Evolutionary conservation across 495 filamentous ascomycete species (phyloP).

Genomic region (Penicillium dipodomyicola): DNA sequence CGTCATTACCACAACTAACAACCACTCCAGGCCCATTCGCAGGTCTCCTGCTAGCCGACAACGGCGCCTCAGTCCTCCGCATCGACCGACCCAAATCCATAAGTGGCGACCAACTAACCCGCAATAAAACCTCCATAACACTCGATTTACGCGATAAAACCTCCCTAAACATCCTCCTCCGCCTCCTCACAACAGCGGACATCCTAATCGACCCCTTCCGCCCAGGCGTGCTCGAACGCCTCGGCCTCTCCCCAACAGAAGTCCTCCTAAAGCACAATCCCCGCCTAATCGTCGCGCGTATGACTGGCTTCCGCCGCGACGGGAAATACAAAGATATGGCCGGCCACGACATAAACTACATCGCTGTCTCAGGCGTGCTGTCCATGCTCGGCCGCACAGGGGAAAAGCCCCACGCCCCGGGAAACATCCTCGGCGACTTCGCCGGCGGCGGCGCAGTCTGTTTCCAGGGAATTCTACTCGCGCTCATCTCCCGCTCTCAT

Average conservation of each 20-base stretch:
- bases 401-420: constrained; percentile 72
- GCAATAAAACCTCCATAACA: constrained; percentile 73
- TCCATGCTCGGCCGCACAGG: constrained; percentile 67
- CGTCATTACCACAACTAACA: constrained; percentile 5
- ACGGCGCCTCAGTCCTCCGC: constrained; percentile 82
- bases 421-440: constrained; percentile 86
- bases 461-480: constrained; percentile 56
- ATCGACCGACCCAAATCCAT: constrained; percentile 64
- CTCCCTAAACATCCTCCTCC: constrained; percentile 62
- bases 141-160: constrained; percentile 69
- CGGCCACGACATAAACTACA: constrained; percentile 97
- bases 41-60: constrained; percentile 83
- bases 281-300: constrained; percentile 74
- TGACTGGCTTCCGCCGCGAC: constrained; percentile 87
- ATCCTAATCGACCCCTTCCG: constrained; percentile 91
- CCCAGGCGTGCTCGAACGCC: constrained; percentile 81
- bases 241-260: constrained; percentile 64
- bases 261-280: constrained; percentile 66
- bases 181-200: constrained; percentile 62
- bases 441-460: constrained; percentile 83
- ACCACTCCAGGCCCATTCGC: constrained; percentile 69
- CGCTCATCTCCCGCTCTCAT: constrained; percentile 38
- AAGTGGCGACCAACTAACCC: constrained; percentile 64
- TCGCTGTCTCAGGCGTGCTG: constrained; percentile 81
- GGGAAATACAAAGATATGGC: constrained; percentile 85